Conservation (phyloP, 345 rosid genomes). For the Camelina sativa region DNA sequence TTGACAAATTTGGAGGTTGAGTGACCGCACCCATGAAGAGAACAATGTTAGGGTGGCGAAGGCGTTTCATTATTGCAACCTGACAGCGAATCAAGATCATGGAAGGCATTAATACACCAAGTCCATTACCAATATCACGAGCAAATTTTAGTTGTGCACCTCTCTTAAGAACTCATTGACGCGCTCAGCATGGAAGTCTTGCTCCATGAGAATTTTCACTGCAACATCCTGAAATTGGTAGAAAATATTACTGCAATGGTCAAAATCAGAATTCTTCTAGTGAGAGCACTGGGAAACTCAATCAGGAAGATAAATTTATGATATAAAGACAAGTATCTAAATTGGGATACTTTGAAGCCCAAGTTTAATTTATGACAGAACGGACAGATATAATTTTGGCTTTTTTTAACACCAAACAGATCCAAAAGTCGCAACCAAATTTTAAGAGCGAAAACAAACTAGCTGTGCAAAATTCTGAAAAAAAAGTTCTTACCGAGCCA, state of each 20-base stretch:
- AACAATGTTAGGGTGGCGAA: constrained; percentile 99
- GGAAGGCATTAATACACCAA: constrained; percentile 21
- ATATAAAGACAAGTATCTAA: neutral
- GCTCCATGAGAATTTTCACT: constrained; percentile 99
- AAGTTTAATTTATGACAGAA: neutral
- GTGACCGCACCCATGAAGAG: constrained; percentile 99
- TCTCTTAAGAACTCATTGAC: constrained; percentile 93
- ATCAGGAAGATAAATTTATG: no score
- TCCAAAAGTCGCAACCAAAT: neutral
- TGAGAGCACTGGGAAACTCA: neutral
- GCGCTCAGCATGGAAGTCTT: constrained; percentile 88
- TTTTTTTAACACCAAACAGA: constrained; percentile 12
- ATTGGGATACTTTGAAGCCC: neutral
- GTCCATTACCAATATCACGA: neutral
- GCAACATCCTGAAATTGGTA: constrained; percentile 86
- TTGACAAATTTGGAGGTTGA: constrained; percentile 94
- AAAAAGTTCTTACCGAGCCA: constrained; percentile 80
- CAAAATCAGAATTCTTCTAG: neutral
- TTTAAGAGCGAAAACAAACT: neutral
- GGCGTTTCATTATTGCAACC: constrained; percentile 98
- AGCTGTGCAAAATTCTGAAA: neutral
- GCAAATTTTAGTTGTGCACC: constrained; percentile 50
- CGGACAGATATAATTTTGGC: neutral
- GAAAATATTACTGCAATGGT: neutral
- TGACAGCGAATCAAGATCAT: constrained; percentile 45